Percentiles rank a stretch among this genome's conserved stretches.
Evolutionary conservation across 2,329 filamentous ascomycete genomes (phyloP).

Genomic region (Neonectria ditissima): DNA sequence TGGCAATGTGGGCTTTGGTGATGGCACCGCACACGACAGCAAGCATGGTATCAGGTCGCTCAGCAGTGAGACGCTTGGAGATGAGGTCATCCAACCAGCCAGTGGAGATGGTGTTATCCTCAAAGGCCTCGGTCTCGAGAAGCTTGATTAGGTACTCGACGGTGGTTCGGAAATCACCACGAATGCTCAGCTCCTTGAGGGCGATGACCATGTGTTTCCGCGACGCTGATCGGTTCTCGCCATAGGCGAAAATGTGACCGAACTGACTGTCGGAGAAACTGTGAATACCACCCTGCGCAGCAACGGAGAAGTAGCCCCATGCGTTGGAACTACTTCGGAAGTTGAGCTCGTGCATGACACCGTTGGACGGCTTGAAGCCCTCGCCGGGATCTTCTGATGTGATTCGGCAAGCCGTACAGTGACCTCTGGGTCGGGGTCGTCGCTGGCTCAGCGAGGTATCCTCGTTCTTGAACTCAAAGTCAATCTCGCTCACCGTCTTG

Average conservation of each 20-base stretch:
- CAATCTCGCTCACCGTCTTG: constrained; percentile 85
- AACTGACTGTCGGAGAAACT: constrained; percentile 99
- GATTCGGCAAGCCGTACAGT: constrained; percentile 98
- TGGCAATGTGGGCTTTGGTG: constrained; percentile 94
- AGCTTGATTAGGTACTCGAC: constrained; percentile 99
- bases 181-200: constrained; percentile 98
- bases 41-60: constrained; percentile 91
- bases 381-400: constrained; percentile 98
- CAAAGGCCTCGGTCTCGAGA: constrained; percentile 96
- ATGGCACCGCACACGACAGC: constrained; percentile 96
- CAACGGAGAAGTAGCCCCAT: constrained; percentile 99
- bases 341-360: constrained; percentile 99
- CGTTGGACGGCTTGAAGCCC: constrained; percentile 99
- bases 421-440: constrained; percentile 91
- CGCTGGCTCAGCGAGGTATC: constrained; percentile 87
- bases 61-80: constrained; percentile 95
- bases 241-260: constrained; percentile 98
- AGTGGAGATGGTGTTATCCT: constrained; percentile 99
- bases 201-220: constrained; percentile 99
- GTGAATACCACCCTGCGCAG: constrained; percentile 96
- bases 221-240: constrained; percentile 95
- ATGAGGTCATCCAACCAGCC: constrained; percentile 99
- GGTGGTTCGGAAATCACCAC: constrained; percentile 98
- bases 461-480: constrained; percentile 94
- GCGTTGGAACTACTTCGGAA: constrained; percentile 99